Evolutionary conservation across 257 asterid genomes (phyloP).

Genomic region (Rubia yunnanensis): DNA sequence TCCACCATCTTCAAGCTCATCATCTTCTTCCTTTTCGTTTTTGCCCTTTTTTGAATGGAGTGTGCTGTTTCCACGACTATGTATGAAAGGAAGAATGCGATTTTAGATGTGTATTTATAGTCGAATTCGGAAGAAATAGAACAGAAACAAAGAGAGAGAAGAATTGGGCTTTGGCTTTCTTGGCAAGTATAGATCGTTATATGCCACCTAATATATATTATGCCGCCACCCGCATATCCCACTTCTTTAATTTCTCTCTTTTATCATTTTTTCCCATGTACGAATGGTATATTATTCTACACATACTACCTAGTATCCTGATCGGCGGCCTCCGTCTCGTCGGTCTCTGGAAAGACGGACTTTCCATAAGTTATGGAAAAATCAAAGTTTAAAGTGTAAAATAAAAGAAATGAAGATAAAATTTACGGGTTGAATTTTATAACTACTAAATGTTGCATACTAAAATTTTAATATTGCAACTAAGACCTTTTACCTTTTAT

Average conservation of each 20-base stretch:
- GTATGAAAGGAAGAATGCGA: not conserved
- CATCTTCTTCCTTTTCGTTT: slow-evolving; percentile 19
- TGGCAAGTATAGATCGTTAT: not conserved
- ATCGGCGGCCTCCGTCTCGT: not conserved
- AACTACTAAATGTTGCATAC: too few relatives aligned
- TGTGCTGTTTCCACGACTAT: not conserved
- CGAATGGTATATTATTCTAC: not conserved
- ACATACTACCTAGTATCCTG: too few relatives aligned
- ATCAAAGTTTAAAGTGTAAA: too few relatives aligned
- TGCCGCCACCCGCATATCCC: not conserved
- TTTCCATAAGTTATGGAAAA: too few relatives aligned
- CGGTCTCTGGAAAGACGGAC: not conserved
- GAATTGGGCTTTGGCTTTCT: not conserved
- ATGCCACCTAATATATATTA: not conserved
- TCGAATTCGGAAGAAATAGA: not conserved
- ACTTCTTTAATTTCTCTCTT: not conserved
- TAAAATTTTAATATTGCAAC: too few relatives aligned
- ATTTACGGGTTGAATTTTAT: too few relatives aligned
- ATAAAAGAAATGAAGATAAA: too few relatives aligned
- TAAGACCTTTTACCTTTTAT: too few relatives aligned
- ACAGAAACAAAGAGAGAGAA: not conserved
- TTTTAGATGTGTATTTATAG: not conserved
- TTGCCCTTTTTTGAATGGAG: not conserved
- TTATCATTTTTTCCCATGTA: not conserved
- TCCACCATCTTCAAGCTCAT: slow-evolving; percentile 67